Base-by-base conservation (phyloP, 2,329 filamentous ascomycete genomes). In the Diaporthe citrichinensis region DNA sequence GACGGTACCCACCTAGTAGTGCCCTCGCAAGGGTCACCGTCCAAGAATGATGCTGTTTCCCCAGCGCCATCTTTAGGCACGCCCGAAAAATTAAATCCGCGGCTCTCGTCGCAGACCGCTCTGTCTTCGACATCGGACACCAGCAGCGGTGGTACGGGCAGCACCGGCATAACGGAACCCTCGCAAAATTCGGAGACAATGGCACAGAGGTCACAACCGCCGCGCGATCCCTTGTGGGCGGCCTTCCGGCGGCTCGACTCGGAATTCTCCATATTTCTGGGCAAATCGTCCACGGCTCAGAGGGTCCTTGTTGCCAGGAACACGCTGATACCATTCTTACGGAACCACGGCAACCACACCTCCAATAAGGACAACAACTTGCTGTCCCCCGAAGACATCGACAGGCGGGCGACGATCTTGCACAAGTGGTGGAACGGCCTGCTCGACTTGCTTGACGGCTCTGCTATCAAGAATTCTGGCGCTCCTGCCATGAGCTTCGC, bases 381-480 rank as follows among this genome's bases (percentile, higher is more conserved):
- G 23, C 86, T 98, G 61, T 87, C 90, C n/a, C 88, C 94, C 2
- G 95, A 98, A 84, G 95, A 98, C 81, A 84, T 98, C 59, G 95
- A 98, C 80, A 90, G 94, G 49, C 90, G 96, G 76, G 90, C 94
- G 2, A 92, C 92, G 59, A 94, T 97, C 65, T 85, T 98, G 75
- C 95, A 97, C 82, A 96, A 94, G 81, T 98, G 96, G 96, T 98
- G 96, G 96, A 93, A 89, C 58, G 92, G 91, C 1, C 86, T 98
- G 53, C 85, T 98, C 74, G 95, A 97, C 76, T 92, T 98, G 87
- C 89, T 98, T 34, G 92, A 95, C 78, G 94, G 93, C 44, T 90
- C 90, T 73, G 77, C 78, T 8, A 78, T 85, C 75, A 78, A 75
- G 67, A 78, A 72, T 72, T 77, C 72, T 31, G 76, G 53, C 15